Evolutionary conservation across 2,329 filamentous ascomycete species (phyloP).

Genomic region (Lasiodiplodia hormozganensis): DNA sequence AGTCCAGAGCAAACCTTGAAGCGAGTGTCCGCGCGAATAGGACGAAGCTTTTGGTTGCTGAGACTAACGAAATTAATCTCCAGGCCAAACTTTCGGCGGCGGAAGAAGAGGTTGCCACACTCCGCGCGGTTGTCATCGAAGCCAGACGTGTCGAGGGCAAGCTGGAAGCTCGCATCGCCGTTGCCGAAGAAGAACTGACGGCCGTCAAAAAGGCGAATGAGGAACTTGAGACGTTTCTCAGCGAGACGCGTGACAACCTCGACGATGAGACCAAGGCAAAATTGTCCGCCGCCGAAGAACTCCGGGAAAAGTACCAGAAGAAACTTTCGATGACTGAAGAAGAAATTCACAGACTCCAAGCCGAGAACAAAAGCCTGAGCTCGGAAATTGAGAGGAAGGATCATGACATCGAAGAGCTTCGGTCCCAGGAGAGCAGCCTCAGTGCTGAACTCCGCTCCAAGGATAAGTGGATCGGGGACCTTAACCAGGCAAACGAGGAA

Average conservation of each 20-base stretch:
- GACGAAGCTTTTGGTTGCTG: conserved; percentile 37
- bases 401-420: conserved; percentile 37
- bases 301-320: conserved; percentile 42
- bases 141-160: conserved; percentile 41
- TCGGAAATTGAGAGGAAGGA: conserved; percentile 40
- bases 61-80: conserved; percentile 36
- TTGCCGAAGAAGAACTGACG: conserved; percentile 43
- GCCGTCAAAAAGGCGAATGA: conserved; percentile 41
- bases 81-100: conserved; percentile 36
- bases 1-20: conserved; percentile 35
- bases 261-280: conserved; percentile 43
- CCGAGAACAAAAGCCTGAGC: conserved; percentile 33
- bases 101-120: conserved; percentile 38
- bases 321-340: conserved; percentile 41
- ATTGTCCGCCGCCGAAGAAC: conserved; percentile 37
- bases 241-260: conserved; percentile 38
- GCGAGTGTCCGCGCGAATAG: conserved; percentile 34
- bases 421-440: conserved; percentile 36
- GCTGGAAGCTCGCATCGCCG: conserved; percentile 37
- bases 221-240: conserved; percentile 42
- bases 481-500: conserved; percentile 37
- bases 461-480: conserved; percentile 38
- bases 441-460: conserved; percentile 37
- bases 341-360: conserved; percentile 24
- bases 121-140: conserved; percentile 39